Evolutionary conservation across 1,284 basidiomycete genomes (phyloP), one percentile per base, ranked within the genome.

Genomic region (Ustilago curta): DNA sequence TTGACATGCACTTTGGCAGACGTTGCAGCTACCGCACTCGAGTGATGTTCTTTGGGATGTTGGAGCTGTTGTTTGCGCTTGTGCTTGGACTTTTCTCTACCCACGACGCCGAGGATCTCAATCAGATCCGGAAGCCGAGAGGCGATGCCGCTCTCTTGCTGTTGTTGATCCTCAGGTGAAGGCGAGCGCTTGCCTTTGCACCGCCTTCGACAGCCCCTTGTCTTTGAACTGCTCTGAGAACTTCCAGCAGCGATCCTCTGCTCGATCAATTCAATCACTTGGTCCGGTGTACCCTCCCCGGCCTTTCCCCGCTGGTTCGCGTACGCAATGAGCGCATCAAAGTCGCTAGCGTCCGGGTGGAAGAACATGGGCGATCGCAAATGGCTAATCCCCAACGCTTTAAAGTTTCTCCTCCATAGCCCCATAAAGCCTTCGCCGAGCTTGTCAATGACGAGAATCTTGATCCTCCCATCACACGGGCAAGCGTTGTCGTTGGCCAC

Each of bases 321-420:
- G 47, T 70, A 85, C 8, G 81, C 80, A 4, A 86, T 72, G 12
- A 86, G 70, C 3, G 79, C 77, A 47, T 86, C 84, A 19, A 80
- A 77, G 42, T 86, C 85, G 7, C 83, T 74, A 0, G 86, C 84
- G 32, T 77, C 75, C 8, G 78, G 70, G 61, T 87, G 86, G 54
- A 86, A 87, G 59, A 86, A 84, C 82, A 87, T 84, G 4, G 86
- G 86, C 23, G 79, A 83, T 7, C 86, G 77, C 18, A 87, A 68
- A 63, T 85, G 71, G 25, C 62, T 69, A 50, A 83, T 81, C 12
- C 76, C 60, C n/a, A 72, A 55, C 18, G 76, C 76, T 4, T 27
- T 23, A 27, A 83, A 82, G 37, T 76, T 67, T 18, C 69, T 29
- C 43, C 75, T 54, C 78, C 78, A 83, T 2, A 74, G 51, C 3